A percentile compares a stretch with the other conserved stretches of the same genome.
Conservation (phyloP, 176 grass and related monocot genomes). For the Oryza rufipogon region DNA sequence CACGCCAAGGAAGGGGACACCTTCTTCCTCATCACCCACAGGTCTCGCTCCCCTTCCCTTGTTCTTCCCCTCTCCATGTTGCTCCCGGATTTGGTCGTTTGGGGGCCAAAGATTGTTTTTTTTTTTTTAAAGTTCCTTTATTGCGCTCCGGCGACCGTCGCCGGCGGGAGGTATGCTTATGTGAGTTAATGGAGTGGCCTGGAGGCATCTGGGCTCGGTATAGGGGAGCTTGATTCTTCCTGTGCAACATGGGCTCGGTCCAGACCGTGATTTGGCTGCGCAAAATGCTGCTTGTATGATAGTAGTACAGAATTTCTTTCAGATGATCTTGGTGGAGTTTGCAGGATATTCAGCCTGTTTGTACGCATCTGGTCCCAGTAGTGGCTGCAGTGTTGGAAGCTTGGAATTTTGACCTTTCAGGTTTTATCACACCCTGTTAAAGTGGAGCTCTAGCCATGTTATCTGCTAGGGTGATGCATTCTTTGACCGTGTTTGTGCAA, state of each 20-base stretch:
- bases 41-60: constrained; percentile 37
- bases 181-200: neutral
- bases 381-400: neutral
- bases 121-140: constrained; percentile 4
- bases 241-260: neutral
- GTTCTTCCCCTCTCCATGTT: neutral
- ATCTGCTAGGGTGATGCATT: neutral
- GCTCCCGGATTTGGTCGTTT: no score
- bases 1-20: constrained; percentile 92
- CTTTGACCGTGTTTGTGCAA: neutral
- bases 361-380: neutral
- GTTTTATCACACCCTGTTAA: neutral
- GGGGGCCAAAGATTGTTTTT: neutral
- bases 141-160: neutral
- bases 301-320: neutral
- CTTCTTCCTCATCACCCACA: constrained; percentile 90
- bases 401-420: constrained; percentile 2
- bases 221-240: no score
- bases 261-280: neutral
- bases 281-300: neutral
- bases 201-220: neutral
- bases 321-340: neutral
- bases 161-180: neutral
- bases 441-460: neutral
- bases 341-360: neutral